Evolutionary conservation across 2,329 filamentous ascomycete genomes (phyloP).

Genomic region (Colletotrichum acutatum): DNA sequence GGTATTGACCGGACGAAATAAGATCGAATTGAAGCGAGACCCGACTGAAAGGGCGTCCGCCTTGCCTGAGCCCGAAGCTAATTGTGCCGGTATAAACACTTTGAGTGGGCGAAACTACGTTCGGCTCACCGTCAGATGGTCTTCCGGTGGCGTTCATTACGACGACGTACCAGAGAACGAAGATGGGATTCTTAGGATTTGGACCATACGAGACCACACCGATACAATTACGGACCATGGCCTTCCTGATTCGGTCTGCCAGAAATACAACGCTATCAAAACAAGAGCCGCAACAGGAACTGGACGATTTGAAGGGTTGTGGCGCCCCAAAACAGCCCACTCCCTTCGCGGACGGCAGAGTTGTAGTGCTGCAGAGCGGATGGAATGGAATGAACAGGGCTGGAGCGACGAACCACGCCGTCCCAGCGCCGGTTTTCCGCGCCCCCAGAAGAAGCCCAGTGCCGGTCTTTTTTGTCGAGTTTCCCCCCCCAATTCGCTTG

Average conservation of each 20-base stretch:
- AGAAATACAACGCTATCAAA: constrained; percentile 13
- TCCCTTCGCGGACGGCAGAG: background rate
- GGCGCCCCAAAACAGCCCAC: background rate
- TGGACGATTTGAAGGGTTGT: background rate
- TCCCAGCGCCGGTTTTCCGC: constrained; percentile 18
- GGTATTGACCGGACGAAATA: constrained; percentile 24
- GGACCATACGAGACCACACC: constrained; percentile 26
- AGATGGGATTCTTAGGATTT: constrained; percentile 23
- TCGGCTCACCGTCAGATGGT: constrained; percentile 35
- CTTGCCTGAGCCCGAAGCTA: constrained; percentile 28
- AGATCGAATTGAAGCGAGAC: constrained; percentile 22
- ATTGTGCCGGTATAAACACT: constrained; percentile 16
- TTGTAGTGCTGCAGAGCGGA: background rate
- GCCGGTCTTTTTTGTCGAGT: background rate
- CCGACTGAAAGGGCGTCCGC: constrained; percentile 28
- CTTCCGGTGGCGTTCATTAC: constrained; percentile 35
- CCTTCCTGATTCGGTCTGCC: constrained; percentile 17
- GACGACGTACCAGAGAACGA: constrained; percentile 23
- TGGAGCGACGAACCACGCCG: constrained; percentile 21
- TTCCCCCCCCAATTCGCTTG: background rate
- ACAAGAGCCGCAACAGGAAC: constrained; percentile 32
- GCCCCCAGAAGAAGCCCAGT: background rate
- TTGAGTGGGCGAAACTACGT: constrained; percentile 25
- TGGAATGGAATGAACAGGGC: constrained; percentile 23
- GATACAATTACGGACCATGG: constrained; percentile 14